Conservation (phyloP, 2,329 filamentous ascomycete genomes). For the Rhinocladiella mackenziei region DNA sequence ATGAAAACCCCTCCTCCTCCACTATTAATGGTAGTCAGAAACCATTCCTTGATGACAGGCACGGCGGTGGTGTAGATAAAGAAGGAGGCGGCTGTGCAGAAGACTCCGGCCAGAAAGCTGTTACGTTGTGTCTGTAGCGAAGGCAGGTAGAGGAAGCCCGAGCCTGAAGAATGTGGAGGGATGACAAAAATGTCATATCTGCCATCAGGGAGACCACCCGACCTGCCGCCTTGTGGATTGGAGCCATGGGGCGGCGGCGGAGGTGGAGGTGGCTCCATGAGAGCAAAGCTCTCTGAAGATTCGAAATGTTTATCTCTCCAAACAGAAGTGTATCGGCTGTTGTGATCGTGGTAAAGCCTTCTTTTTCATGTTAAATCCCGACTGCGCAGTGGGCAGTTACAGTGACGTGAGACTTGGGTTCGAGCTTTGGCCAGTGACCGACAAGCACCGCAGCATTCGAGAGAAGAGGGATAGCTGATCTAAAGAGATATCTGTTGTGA, state of each 20-base stretch:
- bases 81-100: slow-evolving; percentile 68
- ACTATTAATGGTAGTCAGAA: slow-evolving; percentile 64
- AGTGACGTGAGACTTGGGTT: slow-evolving; percentile 6
- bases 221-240: slow-evolving; percentile 61
- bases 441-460: slow-evolving; percentile 14
- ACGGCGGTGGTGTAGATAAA: slow-evolving; percentile 68
- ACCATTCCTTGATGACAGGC: slow-evolving; percentile 71
- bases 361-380: slow-evolving; percentile 24
- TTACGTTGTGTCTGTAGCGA: slow-evolving; percentile 81
- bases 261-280: slow-evolving; percentile 58
- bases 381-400: slow-evolving; percentile 15
- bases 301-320: slow-evolving; percentile 13
- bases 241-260: slow-evolving; percentile 83
- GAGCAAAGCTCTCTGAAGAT: slow-evolving; percentile 20
- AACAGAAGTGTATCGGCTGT: slow-evolving; percentile 13
- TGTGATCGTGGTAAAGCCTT: slow-evolving; percentile 13
- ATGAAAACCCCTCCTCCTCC: slow-evolving; percentile 70
- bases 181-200: slow-evolving; percentile 98
- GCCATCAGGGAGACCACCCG: slow-evolving; percentile 70
- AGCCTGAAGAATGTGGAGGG: slow-evolving; percentile 82
- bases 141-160: slow-evolving; percentile 90
- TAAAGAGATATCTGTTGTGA: too few species aligned
- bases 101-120: slow-evolving; percentile 85
- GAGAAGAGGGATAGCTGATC: too few species aligned
- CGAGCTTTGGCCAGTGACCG: slow-evolving; percentile 6